Conservation (phyloP, 371 early-diverging fungal species). For the Rhizomucor miehei region DNA sequence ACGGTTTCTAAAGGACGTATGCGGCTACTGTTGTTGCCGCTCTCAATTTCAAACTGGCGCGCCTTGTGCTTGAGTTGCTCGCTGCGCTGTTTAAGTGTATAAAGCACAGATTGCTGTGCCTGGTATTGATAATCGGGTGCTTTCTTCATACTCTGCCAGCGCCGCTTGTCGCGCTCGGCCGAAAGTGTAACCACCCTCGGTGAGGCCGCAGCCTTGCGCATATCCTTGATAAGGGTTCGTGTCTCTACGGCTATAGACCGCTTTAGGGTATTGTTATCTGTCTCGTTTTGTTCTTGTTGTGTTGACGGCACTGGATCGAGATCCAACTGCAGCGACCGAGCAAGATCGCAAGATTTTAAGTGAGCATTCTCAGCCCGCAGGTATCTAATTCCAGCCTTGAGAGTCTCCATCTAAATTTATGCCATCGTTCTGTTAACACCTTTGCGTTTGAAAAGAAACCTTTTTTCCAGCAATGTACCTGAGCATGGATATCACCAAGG, state of each 20-base stretch:
- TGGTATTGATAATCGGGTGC: slow-evolving; percentile 72
- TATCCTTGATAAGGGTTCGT: slow-evolving; percentile 41
- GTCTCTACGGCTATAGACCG: slow-evolving; percentile 35
- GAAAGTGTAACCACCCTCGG: slow-evolving; percentile 55
- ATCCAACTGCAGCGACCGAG: slow-evolving; percentile 37
- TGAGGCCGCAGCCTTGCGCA: slow-evolving; percentile 48
- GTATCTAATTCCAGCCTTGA: slow-evolving; percentile 73
- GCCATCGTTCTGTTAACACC: neutral
- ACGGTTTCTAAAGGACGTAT: neutral
- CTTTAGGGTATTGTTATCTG: slow-evolving; percentile 4
- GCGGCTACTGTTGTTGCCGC: neutral
- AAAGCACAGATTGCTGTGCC: slow-evolving; percentile 66
- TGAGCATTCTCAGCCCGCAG: slow-evolving; percentile 80
- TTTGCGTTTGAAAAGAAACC: neutral
- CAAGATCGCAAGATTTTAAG: slow-evolving; percentile 59
- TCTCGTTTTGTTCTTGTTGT: slow-evolving; percentile 2
- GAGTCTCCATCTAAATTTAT: slow-evolving; percentile 50
- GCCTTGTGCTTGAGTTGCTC: slow-evolving; percentile 51
- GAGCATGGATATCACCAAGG: neutral
- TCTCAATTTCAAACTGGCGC: slow-evolving; percentile 2
- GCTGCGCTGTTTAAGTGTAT: slow-evolving; percentile 63
- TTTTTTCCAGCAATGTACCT: neutral
- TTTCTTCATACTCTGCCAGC: slow-evolving; percentile 58
- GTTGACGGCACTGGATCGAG: slow-evolving; percentile 9
- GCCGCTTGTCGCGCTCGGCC: slow-evolving; percentile 16